phyloP scores from a whole-genome alignment of 441 rosid species.

The Capsella rubella region DNA sequence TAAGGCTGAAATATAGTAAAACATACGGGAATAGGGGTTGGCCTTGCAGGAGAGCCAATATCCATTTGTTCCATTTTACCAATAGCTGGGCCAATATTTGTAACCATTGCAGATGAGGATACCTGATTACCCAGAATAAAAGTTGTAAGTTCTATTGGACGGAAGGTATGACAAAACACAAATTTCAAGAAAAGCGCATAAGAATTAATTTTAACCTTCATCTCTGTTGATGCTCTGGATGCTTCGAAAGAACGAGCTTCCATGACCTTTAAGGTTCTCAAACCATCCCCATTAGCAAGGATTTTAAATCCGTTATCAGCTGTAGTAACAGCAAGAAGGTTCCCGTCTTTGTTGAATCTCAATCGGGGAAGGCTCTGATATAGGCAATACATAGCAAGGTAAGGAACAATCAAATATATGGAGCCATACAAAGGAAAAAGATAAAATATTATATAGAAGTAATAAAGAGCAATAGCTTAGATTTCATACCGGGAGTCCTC shows the following conservation, averaged over 20 bases:
- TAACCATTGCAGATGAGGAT: conserved; percentile 20
- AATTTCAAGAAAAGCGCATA: background rate
- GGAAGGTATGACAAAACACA: background rate
- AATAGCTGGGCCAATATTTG: conserved; percentile 19
- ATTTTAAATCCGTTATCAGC: conserved; percentile 56
- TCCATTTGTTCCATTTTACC: conserved; percentile 32
- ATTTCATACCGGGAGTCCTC: conserved; percentile 64
- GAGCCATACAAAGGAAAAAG: conserved; percentile 3
- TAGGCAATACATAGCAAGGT: conserved; percentile 25
- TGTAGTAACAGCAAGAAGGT: conserved; percentile 54
- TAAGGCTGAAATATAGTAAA: background rate
- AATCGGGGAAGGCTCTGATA: conserved; percentile 54
- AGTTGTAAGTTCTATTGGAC: background rate
- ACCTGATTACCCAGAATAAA: conserved; percentile 11
- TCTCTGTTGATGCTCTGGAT: conserved; percentile 19
- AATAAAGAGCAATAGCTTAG: background rate
- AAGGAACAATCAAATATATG: conserved; percentile 16
- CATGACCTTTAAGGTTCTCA: conserved; percentile 19
- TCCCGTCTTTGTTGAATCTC: conserved; percentile 61
- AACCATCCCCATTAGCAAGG: conserved; percentile 20
- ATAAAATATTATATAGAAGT: conserved; percentile 19
- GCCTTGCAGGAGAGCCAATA: conserved; percentile 27
- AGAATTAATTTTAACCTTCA: conserved; percentile 14
- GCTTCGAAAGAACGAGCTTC: conserved; percentile 28
- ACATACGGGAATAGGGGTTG: conserved; percentile 24